phyloP scores from a whole-genome alignment of 495 filamentous ascomycete genomes.

The Tuber melanosporum region DNA sequence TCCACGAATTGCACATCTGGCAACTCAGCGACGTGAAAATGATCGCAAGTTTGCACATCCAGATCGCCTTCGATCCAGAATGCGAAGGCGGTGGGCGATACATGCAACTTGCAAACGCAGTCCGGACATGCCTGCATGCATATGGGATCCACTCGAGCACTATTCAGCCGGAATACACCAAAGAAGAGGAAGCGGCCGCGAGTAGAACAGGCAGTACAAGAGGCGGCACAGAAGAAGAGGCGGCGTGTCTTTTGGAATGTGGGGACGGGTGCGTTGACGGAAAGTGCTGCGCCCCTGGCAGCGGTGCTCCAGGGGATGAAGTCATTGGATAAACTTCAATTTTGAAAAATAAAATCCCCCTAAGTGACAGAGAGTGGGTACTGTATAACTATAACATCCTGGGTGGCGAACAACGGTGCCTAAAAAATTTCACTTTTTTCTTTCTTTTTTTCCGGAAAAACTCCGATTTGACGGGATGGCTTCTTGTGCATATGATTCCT shows the following conservation, averaged over 20 bases:
- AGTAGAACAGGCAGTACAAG: conserved; percentile 32
- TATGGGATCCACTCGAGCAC: conserved; percentile 98
- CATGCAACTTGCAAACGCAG: conserved; percentile 75
- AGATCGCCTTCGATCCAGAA: conserved; percentile 62
- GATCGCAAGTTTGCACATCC: conserved; percentile 84
- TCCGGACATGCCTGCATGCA: conserved; percentile 79
- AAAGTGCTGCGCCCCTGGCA: conserved; percentile 58
- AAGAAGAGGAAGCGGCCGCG: conserved; percentile 43
- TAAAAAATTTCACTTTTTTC: background rate
- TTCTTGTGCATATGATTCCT: background rate
- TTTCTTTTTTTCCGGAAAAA: background rate
- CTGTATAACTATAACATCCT: background rate
- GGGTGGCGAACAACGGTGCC: background rate
- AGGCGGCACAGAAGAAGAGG: conserved; percentile 49
- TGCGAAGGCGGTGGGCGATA: conserved; percentile 70
- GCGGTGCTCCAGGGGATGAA: background rate
- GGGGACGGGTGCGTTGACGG: conserved; percentile 69
- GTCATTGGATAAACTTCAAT: background rate
- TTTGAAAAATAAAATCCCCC: background rate
- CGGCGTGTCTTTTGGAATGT: conserved; percentile 75
- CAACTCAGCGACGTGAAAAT: conserved; percentile 90
- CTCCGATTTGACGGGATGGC: background rate
- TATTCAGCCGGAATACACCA: conserved; percentile 90
- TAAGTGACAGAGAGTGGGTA: background rate
- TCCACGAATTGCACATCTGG: conserved; percentile 96